Evolutionary conservation across 768 basidiomycete species (phyloP), one percentile per base, ranked within the genome.

Genomic region (Galerina sulciceps): DNA sequence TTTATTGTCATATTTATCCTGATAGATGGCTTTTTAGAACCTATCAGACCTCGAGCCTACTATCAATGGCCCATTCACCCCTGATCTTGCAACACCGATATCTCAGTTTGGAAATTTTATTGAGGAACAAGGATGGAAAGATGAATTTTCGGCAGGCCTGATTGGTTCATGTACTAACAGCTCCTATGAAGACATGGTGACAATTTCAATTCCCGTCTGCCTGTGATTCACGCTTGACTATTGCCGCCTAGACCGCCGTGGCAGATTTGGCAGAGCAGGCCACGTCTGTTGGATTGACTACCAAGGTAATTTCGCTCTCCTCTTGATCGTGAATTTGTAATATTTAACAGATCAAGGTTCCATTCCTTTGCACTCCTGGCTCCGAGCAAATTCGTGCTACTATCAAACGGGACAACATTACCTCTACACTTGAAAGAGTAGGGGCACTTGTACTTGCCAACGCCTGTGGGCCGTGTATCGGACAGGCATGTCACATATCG

Each of bases 131-230:
- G 90, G 90, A 10, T 99, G 96, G 94, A 94, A 94, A 72, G 93
- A 95, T 68, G 90, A 93, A 71, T 78, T 99, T 51, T 91, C 94
- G 10, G 96, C 95, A 20, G 86, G 82, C 49, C 81, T 99, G 23
- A 99, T 99, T 68, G 97, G 97, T 20, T 97, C 94, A n/a, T 99
- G 97, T 74, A 99, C 97, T 31, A 99, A 99, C 73, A 97, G 95
- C 58, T 97, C 95, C 5, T 99, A 99, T 70, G 93, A 96, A 71
- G 93, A 95, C 69, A 89, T 95, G 93, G 93, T 92, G 59, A 53
- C 40, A 36, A 9, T 17, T n/a, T 18, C 10, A 34, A 38, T 65
- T 60, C 60, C 47, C 48, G 58, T 52, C 49, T 10, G 54, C 14
- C 36, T 45, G 31, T 15, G 3, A 17, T n/a, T 50, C 4, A n/a